Conservation (phyloP, 495 filamentous ascomycete species). For the Aspergillus steynii region DNA sequence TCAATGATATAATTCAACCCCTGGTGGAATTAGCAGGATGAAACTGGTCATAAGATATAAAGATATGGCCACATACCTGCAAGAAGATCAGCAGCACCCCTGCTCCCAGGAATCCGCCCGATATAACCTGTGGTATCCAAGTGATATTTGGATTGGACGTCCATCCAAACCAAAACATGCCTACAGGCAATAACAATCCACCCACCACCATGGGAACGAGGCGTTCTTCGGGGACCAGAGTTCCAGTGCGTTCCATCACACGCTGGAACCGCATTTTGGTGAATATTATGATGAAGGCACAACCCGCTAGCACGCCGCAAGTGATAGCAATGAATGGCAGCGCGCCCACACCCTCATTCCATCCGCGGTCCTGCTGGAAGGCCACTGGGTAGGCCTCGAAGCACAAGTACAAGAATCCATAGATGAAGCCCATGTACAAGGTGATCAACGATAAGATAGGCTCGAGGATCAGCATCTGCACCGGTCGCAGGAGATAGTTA, state of each 20-base stretch:
- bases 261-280: slow-evolving; percentile 38
- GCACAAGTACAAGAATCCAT: slow-evolving; percentile 41
- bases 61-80: background rate
- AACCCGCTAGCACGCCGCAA: slow-evolving; percentile 47
- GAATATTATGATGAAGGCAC: slow-evolving; percentile 48
- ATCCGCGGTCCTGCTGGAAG: slow-evolving; percentile 49
- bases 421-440: slow-evolving; percentile 39
- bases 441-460: slow-evolving; percentile 41
- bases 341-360: slow-evolving; percentile 41
- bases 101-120: slow-evolving; percentile 36
- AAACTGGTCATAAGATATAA: background rate
- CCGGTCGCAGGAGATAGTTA: slow-evolving; percentile 34
- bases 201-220: slow-evolving; percentile 54
- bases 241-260: slow-evolving; percentile 21
- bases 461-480: slow-evolving; percentile 35
- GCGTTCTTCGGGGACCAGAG: slow-evolving; percentile 48
- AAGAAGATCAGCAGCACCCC: slow-evolving; percentile 50
- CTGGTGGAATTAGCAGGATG: slow-evolving; percentile 12
- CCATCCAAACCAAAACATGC: slow-evolving; percentile 61
- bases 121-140: slow-evolving; percentile 40
- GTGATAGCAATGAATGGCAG: slow-evolving; percentile 57
- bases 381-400: slow-evolving; percentile 56
- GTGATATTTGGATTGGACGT: slow-evolving; percentile 33
- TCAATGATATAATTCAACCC: slow-evolving; percentile 57
- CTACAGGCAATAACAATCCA: slow-evolving; percentile 46